Evolutionary conservation across 441 rosid genomes (phyloP), one percentile per base, ranked within the genome.

Genomic region (Lepidium campestre): DNA sequence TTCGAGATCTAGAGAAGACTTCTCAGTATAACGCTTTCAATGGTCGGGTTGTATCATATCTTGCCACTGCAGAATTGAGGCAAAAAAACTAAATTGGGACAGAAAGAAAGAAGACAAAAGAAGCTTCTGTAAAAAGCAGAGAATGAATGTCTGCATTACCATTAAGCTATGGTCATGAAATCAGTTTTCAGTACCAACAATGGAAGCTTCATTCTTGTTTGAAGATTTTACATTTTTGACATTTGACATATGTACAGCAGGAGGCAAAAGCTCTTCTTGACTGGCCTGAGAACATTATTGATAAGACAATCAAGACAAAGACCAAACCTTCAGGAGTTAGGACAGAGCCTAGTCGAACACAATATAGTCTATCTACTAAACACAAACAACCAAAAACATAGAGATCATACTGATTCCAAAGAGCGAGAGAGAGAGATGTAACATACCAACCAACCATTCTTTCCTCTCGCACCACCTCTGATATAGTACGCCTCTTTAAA

Each of bases 401-500:
- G 15, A 17, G 12, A 39, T 17, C 10, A 49, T 4, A 22, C 27
- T 60, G 47, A 42, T 32, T 53, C 69, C 3, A 29, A 29, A 49
- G 2, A 54, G 36, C 37, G 10, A 54, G 36, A 46, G 10, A 45
- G 6, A 55, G 31, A 64, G 17, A 35, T 54, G 31, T 52, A 63
- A 57, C 82, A 79, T 84, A 88, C 91, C 87, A 82, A 45, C 89
- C 87, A 86, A 45, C 89, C 91, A 18, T 85, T 81, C 74, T 82
- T 72, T 80, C 97, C 96, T 73, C 89, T 73, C 10, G 83, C 88
- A 10, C 98, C 98, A 4, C 82, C 92, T 77, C 66, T 86, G 78
- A 89, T 83, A 45, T 89, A 94, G 74, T 82, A 87, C 67, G 87
- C 92, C 80, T 87, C 96, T 74, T 87, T 83, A 75, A 91, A 89